phyloP scores from a whole-genome alignment of 495 filamentous ascomycete species.

The Lepidopterella palustris region DNA sequence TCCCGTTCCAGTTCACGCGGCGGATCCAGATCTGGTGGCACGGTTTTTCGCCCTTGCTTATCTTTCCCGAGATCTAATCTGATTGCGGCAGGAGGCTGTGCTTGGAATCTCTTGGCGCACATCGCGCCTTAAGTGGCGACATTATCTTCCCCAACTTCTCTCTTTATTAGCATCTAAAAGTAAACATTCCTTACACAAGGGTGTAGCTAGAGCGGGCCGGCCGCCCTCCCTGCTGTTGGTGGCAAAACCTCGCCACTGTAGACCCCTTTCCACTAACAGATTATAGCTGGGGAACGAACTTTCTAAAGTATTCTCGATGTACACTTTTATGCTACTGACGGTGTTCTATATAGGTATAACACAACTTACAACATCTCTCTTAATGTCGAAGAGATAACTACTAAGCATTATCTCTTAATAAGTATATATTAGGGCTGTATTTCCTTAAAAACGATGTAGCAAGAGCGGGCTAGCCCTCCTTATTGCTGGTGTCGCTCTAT shows the following conservation, averaged over 20 bases:
- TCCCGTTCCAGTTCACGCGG: too few species aligned
- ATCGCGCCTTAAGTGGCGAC: too few species aligned
- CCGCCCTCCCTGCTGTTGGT: neutral
- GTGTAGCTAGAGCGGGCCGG: too few species aligned
- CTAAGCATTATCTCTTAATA: neutral
- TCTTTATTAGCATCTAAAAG: too few species aligned
- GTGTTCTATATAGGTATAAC: neutral
- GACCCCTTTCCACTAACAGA: neutral
- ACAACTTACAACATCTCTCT: neutral
- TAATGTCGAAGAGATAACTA: neutral
- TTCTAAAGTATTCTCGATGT: neutral
- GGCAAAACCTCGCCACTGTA: neutral
- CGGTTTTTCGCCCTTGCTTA: too few species aligned
- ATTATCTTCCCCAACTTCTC: too few species aligned
- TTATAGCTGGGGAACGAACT: neutral
- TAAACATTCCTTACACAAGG: too few species aligned
- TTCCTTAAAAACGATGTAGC: neutral
- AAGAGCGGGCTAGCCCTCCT: neutral
- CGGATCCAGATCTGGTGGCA: too few species aligned
- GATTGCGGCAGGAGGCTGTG: too few species aligned
- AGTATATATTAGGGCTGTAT: conserved; percentile 1
- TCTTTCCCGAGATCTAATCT: too few species aligned
- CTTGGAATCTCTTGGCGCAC: too few species aligned
- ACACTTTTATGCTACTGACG: neutral
- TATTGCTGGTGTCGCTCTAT: neutral